Base-by-base conservation (phyloP, 208 protist species). In the Crithidia mellificae region DNA sequence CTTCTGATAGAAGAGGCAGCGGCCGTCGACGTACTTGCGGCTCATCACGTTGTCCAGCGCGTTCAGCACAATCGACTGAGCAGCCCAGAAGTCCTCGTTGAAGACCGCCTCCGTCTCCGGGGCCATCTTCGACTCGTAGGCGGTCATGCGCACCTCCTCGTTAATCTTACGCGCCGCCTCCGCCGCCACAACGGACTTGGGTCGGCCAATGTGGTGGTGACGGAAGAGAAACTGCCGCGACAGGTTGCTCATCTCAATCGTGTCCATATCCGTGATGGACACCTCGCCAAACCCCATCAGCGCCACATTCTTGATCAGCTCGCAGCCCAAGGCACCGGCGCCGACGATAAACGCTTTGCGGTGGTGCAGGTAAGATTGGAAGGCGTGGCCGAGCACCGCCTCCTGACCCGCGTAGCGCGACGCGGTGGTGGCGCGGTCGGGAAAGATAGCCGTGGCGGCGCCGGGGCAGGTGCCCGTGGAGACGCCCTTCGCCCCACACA, bases 201-300 rank as follows among this genome's bases (percentile, higher is more conserved):
- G 63, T 49, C 95, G 84, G 44, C 88, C 84, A 61, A 99, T 95
- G 84, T 99, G 97, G 47, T 76, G 82, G 27, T 86, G 63, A 54
- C 98, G 91, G 91, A 99, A 99, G 8, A 99, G 84, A 79, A 99
- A 99, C 89, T 99, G 99, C 39, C 99, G 81, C 32, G 97, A 99
- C 11, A 99, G 85, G 81, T 99, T 99, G 52, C 95, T 99, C 84
- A 98, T 98, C 76, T 99, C 99, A 77, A 99, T 99, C 0, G 74
- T 93, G 77, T 99, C 99, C 97, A 99, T 99, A 83, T 99, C 99
- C 4, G 99, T 99, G 27, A 99, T 95, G 34, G 83, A 88, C 24
- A 99, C 80, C 32, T 65, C 67, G 4, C 87, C 97, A 57, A 98
- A 52, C 34, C 99, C 99, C 96, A 99, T 99, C 64, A 99, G 81